These are phyloP conservation scores for Trypanosoma melophagium DNA, from an alignment of 208 protist genomes.

Conservation along the genomic window DNA sequence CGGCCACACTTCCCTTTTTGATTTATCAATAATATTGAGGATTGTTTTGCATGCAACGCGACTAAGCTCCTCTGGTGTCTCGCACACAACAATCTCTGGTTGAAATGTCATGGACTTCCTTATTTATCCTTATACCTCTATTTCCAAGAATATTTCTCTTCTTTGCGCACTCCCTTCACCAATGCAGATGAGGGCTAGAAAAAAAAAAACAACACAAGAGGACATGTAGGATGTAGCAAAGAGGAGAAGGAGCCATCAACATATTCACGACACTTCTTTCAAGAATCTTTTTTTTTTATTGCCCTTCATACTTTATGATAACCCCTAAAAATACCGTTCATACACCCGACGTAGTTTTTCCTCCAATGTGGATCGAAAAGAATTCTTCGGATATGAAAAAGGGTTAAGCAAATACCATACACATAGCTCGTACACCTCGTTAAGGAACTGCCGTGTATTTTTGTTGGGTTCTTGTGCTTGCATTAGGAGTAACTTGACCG, in stretches of 20 bases:
- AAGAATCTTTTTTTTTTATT: too few species aligned
- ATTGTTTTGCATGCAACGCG: constrained; percentile 44
- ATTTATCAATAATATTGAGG: constrained; percentile 24
- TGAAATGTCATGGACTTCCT: constrained; percentile 28
- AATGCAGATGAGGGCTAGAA: too few species aligned
- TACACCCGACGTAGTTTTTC: constrained; percentile 18
- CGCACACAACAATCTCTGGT: constrained; percentile 41
- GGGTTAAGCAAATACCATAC: constrained; percentile 56
- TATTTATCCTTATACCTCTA: background rate
- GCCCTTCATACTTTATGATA: too few species aligned
- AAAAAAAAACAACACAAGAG: too few species aligned
- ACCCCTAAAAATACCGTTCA: constrained; percentile 6
- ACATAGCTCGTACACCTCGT: constrained; percentile 48
- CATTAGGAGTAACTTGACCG: constrained; percentile 52
- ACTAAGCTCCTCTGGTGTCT: constrained; percentile 37
- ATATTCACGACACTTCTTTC: too few species aligned
- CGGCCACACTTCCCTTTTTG: constrained; percentile 1
- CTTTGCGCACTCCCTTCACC: too few species aligned
- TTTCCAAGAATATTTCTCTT: too few species aligned
- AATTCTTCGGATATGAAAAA: constrained; percentile 24
- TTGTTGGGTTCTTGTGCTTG: constrained; percentile 49
- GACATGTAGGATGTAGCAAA: too few species aligned
- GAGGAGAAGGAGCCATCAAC: too few species aligned
- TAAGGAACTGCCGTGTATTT: constrained; percentile 39
- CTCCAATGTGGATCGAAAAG: constrained; percentile 4